These are phyloP conservation scores for Arctostaphylos glauca DNA, from an alignment of 148 eudicot genomes.

Conservation along the genomic window DNA sequence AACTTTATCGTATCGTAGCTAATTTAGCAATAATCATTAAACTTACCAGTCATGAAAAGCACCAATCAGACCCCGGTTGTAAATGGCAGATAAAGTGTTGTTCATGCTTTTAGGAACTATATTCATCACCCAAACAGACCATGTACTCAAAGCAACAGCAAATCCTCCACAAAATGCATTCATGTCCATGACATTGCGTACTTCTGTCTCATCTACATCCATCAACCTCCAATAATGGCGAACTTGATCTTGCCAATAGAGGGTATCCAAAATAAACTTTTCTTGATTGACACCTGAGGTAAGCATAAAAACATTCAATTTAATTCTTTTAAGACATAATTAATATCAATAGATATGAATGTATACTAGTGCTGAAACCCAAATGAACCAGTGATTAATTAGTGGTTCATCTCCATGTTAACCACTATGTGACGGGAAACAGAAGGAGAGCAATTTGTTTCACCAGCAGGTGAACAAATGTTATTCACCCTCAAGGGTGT, in stretches of 20 bases:
- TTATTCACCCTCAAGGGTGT: no score
- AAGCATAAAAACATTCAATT: neutral
- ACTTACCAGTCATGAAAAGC: constrained; percentile 95
- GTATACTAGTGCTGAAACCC: neutral
- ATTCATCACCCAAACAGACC: constrained; percentile 99
- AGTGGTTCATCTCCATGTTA: neutral
- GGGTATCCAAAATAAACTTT: constrained; percentile 53
- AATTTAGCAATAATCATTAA: neutral
- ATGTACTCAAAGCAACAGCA: constrained; percentile 73
- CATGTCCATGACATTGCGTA: constrained; percentile 97
- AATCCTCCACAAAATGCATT: constrained; percentile 88
- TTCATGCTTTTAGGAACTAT: constrained; percentile 65
- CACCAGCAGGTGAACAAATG: no score
- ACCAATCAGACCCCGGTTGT: constrained; percentile 76
- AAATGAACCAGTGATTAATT: neutral
- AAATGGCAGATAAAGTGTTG: constrained; percentile 77
- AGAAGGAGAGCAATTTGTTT: neutral
- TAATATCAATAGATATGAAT: neutral
- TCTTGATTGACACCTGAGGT: constrained; percentile 62
- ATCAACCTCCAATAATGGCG: constrained; percentile 85
- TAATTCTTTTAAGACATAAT: neutral
- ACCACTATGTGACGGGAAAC: neutral
- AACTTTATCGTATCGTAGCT: constrained; percentile 17
- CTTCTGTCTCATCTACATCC: constrained; percentile 59
- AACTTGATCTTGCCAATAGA: constrained; percentile 92